Evolutionary conservation across 1,139 yeast species (phyloP).

Genomic region (Geotrichum europaeum): DNA sequence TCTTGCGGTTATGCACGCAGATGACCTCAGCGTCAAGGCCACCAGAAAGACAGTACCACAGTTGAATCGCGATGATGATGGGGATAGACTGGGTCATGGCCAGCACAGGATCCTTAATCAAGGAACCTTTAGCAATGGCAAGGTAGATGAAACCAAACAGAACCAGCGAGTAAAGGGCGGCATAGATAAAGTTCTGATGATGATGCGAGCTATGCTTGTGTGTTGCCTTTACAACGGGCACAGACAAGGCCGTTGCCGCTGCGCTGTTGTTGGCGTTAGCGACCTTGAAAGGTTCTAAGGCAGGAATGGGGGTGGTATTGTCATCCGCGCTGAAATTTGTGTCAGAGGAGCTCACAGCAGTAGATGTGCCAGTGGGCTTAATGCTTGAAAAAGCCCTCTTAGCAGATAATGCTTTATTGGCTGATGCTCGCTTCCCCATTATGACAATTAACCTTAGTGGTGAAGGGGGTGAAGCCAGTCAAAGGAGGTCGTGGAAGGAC

Average conservation of each 20-base stretch:
- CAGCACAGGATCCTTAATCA: constrained; percentile 21
- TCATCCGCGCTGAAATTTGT: not conserved
- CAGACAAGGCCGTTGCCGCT: not conserved
- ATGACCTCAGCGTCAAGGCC: constrained; percentile 19
- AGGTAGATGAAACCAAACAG: constrained; percentile 10
- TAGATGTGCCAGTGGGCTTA: not conserved
- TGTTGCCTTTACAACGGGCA: not conserved
- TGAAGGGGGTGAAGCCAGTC: not conserved
- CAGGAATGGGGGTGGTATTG: not conserved
- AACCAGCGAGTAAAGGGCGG: constrained; percentile 12
- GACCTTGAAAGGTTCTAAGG: constrained; percentile 5
- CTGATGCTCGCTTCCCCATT: not conserved
- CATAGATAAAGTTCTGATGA: constrained; percentile 15
- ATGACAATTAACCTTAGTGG: not conserved
- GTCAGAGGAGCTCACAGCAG: not conserved
- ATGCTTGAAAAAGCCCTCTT: not conserved
- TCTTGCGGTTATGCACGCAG: constrained; percentile 1
- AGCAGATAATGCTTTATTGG: not conserved
- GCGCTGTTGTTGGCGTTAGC: not conserved
- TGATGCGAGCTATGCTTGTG: not conserved
- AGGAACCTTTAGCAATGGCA: constrained; percentile 17
- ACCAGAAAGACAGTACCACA: constrained; percentile 27
- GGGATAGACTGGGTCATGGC: constrained; percentile 26
- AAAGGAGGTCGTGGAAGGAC: not conserved
- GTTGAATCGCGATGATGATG: constrained; percentile 24